These are phyloP conservation scores for Coemansia sp. DNA, from an alignment of 192 early-diverging fungal genomes.

Conservation along the genomic window DNA sequence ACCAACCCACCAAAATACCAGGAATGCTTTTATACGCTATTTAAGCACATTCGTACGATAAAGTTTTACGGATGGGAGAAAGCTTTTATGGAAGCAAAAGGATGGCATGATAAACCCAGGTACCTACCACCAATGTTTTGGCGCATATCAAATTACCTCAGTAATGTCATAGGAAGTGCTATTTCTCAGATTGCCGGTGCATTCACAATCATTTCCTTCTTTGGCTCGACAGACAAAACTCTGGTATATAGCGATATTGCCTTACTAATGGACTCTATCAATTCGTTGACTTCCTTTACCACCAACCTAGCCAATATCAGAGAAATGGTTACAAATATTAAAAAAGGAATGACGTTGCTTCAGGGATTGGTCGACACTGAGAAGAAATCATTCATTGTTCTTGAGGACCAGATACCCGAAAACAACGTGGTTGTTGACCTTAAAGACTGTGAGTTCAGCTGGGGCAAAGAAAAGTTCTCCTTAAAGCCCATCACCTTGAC, in stretches of 20 bases:
- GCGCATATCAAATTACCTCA: slow-evolving; percentile 5
- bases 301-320: neutral
- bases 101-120: slow-evolving; percentile 1
- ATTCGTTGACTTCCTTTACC: slow-evolving; percentile 14
- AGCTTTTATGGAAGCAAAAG: slow-evolving; percentile 7
- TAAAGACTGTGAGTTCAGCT: slow-evolving; percentile 19
- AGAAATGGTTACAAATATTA: neutral
- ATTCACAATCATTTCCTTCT: slow-evolving; percentile 57
- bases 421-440: slow-evolving; percentile 5
- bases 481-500: slow-evolving; percentile 57
- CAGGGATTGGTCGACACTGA: slow-evolving; percentile 1
- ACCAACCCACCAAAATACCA: slow-evolving; percentile 3
- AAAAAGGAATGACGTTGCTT: neutral
- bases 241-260: slow-evolving; percentile 10
- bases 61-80: slow-evolving; percentile 65
- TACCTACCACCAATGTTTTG: slow-evolving; percentile 23
- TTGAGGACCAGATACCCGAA: neutral
- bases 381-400: neutral
- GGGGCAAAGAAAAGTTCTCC: slow-evolving; percentile 37
- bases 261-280: slow-evolving; percentile 18
- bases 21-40: neutral
- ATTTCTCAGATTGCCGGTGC: slow-evolving; percentile 55
- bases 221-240: slow-evolving; percentile 15
- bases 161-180: slow-evolving; percentile 27
- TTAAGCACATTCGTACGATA: slow-evolving; percentile 58